Evolutionary conservation across 768 basidiomycete genomes (phyloP), one percentile per base, ranked within the genome.

Genomic region (Russula ochroleuca): DNA sequence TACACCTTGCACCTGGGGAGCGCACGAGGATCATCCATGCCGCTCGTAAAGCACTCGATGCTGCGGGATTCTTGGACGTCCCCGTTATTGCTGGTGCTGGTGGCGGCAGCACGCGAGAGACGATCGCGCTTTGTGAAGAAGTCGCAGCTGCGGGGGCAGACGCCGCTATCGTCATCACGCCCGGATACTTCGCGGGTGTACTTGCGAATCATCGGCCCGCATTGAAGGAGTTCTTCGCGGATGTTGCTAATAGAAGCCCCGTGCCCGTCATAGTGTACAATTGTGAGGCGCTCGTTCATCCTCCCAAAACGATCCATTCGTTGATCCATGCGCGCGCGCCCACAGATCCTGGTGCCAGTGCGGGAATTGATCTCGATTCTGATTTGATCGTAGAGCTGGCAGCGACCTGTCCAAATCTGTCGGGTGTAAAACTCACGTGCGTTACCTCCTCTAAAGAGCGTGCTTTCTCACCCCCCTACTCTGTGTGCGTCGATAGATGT

Each of bases 181-280:
- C 88, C 69, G 92, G 92, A 55, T 95, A 94, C 78, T 97, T 86
- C 70, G 88, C 92, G 35, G 90, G 91, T 9, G 87, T 80, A 14
- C 79, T 94, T 68, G 78, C 80, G 41, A 75, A 74, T 25, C 80
- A 87, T 73, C 80, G 75, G 70, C 75, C 76, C 33, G 92, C 94
- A 0, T 78, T 95, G 68, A 92, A 92, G 75, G 80, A 81, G 0
- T 95, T 84, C 75, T 96, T 82, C 77, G 75, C 80, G 35, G 90
- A 94, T 70, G 85, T 96, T 41, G 76, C 88, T 15, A 79, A 85
- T 70, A 87, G 85, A 72, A 91, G 88, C 69, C 89, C 92, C 2
- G 85, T 97, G 54, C 93, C 94, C 2, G 85, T 95, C 53, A 82
- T 94, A 69, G 83, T 94, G 53, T 95, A 94, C 78, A 94, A 93